Base-by-base conservation (phyloP, 2,329 filamentous ascomycete species). In the Penicillium digitatum region DNA sequence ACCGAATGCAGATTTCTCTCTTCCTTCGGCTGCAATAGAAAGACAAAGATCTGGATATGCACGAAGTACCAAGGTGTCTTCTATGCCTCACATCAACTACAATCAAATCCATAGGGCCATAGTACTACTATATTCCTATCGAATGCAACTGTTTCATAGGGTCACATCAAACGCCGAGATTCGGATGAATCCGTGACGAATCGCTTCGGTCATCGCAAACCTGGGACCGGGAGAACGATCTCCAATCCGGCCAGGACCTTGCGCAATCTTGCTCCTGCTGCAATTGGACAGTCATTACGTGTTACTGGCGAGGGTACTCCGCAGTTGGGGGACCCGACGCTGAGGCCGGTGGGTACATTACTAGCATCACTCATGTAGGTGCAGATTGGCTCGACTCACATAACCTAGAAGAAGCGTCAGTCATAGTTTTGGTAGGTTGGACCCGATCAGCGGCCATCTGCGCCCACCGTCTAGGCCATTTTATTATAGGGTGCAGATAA, bases 121-220 rank as follows among this genome's bases (percentile, higher is more conserved):
- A 42, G 18, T 32, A 43, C n/a, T 32, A 43, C n/a, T 14, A 12
- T 29, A 5, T 5, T 14, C 31, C 29, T 53, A 44, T 51, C n/a
- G 4, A 54, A 54, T 24, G 24, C 46, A 29, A 31, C 47, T 32
- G 39, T 50, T 38, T 27, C 52, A 14, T 45, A 20, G 5, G 20
- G n/a, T 40, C 29, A 42, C 34, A 44, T 22, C 49, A 55, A 61
- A 50, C 58, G 56, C 61, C 61, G 61, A 62, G 46, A 27, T 56
- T 52, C 62, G 61, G 61, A 60, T 52, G 49, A 48, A 51, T 48
- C 6, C 14, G 54, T n/a, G 11, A 32, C 59, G 59, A 60, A 62
- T 64, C 59, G 59, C 16, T 32, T 48, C 22, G 27, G 43, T 42
- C 55, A 43, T 59, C 26, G 52, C 52, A 59, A 50, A 48, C 54